A percentile compares a stretch with the other conserved stretches of the same genome.
phyloP scores from a whole-genome alignment of 1,139 yeast species.

The Yamadazyma kanchanaburiensis region DNA sequence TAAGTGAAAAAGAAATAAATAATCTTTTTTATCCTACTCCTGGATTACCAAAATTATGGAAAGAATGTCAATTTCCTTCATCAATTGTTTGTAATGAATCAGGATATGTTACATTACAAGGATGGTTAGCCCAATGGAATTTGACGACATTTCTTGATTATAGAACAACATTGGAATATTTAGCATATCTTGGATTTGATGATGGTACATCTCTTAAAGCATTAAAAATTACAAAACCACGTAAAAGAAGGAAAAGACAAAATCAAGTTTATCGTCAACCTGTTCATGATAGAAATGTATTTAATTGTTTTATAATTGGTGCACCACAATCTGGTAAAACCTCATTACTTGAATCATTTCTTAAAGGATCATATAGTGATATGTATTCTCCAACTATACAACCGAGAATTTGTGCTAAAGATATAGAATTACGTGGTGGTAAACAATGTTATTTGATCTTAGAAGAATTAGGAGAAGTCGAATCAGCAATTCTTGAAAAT shows the following conservation, averaged over 20 bases:
- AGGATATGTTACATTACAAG: constrained; percentile 88
- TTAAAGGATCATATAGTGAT: constrained; percentile 71
- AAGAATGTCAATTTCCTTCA: constrained; percentile 77
- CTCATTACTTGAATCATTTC: constrained; percentile 74
- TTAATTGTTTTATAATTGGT: constrained; percentile 85
- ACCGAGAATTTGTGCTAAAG: constrained; percentile 81
- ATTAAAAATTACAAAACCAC: constrained; percentile 74
- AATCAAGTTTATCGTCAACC: constrained; percentile 67
- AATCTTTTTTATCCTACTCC: constrained; percentile 84
- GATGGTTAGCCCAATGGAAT: constrained; percentile 99
- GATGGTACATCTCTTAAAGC: constrained; percentile 50
- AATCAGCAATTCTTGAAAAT: constrained; percentile 77
- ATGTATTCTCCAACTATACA: constrained; percentile 77
- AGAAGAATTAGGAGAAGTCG: constrained; percentile 87
- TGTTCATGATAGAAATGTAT: constrained; percentile 81
- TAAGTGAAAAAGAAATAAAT: constrained; percentile 66
- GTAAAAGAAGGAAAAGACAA: constrained; percentile 61
- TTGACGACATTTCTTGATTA: constrained; percentile 88
- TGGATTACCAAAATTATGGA: constrained; percentile 86
- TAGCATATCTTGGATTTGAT: constrained; percentile 88
- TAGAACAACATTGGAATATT: constrained; percentile 77
- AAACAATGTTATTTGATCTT: constrained; percentile 89
- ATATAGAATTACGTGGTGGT: constrained; percentile 93
- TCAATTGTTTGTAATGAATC: constrained; percentile 87
- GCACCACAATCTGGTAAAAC: constrained; percentile 85